Evolutionary conservation across 495 filamentous ascomycete species (phyloP), one percentile per base, ranked within the genome.

Genomic region (Penicillium bovifimosum): DNA sequence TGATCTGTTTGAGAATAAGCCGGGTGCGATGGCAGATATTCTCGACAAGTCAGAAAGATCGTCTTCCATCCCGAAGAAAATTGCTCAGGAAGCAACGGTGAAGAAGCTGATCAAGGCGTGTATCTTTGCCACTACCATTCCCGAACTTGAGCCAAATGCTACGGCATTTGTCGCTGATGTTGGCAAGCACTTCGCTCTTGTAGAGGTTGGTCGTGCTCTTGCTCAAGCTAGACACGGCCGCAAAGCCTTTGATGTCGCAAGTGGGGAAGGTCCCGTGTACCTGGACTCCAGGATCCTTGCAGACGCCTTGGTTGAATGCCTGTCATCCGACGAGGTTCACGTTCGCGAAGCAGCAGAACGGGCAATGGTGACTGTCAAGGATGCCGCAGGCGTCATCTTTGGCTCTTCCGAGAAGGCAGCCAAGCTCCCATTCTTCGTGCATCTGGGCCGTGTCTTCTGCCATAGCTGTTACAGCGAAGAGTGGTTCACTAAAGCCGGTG

Each of bases 391-490:
- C 27, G 79, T 80, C 13, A 87, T 99, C 24, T 90, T 97, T 60
- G 93, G 91, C 13, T 79, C 80, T 10, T 67, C 80, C 7, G 76
- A 78, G n/a, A 76, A 85, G 35, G 82, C 89, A 9, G 76, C 84
- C 10, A 81, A 82, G 45, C 73, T 97, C 9, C 79, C 81, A 1
- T 90, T 96, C 68, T 99, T 96, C 69, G 74, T 77, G 53, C 84
- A 90, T 61, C 73, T 97, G 9, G 82, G 85, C 17, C 84, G 82
- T 50, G 80, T 83, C 0, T 96, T 96, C 69, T 90, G 87, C 57
- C 95, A 99, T 66, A 87, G 87, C 54, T 99, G 95, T 63, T 87
- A 96, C 53, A 89, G 91, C 57, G 91, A 96, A 64, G 91, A 97
- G 55, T 99, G 95, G 95, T 97, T 91, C 61, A 88, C 90, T 11